These are phyloP conservation scores for Podospora sp. DNA, from an alignment of 495 filamentous ascomycete species.

Conservation along the genomic window DNA sequence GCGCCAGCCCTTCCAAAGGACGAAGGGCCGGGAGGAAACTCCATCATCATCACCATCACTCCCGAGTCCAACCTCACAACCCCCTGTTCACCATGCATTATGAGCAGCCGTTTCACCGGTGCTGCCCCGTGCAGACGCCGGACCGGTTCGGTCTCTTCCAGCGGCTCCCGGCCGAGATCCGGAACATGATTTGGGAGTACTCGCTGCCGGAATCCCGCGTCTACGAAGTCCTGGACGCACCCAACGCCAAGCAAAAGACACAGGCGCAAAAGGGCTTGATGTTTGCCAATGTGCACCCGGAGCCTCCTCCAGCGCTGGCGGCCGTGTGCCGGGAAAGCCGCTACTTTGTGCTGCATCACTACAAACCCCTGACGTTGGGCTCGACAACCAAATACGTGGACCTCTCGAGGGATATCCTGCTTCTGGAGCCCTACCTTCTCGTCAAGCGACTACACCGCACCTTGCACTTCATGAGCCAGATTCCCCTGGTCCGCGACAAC, in stretches of 20 bases:
- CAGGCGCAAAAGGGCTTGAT: constrained; percentile 46
- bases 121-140: constrained; percentile 28
- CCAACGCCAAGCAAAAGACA: constrained; percentile 43
- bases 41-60: neutral
- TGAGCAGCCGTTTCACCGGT: constrained; percentile 30
- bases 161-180: constrained; percentile 41
- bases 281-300: constrained; percentile 53
- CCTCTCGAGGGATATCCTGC: constrained; percentile 49
- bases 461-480: constrained; percentile 52
- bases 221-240: constrained; percentile 52
- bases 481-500: constrained; percentile 47
- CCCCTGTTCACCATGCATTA: constrained; percentile 27
- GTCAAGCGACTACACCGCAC: constrained; percentile 52
- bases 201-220: constrained; percentile 50
- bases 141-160: constrained; percentile 34
- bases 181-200: constrained; percentile 49
- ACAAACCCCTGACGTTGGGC: constrained; percentile 50
- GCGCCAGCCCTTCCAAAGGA: neutral
- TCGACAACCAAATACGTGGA: constrained; percentile 51
- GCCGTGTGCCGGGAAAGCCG: constrained; percentile 51
- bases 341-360: constrained; percentile 50
- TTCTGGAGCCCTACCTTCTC: constrained; percentile 54
- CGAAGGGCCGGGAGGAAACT: constrained; percentile 1
- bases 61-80: constrained; percentile 21
- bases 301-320: constrained; percentile 50